phyloP scores from a whole-genome alignment of 1,139 yeast genomes.

The Candida sp. region DNA sequence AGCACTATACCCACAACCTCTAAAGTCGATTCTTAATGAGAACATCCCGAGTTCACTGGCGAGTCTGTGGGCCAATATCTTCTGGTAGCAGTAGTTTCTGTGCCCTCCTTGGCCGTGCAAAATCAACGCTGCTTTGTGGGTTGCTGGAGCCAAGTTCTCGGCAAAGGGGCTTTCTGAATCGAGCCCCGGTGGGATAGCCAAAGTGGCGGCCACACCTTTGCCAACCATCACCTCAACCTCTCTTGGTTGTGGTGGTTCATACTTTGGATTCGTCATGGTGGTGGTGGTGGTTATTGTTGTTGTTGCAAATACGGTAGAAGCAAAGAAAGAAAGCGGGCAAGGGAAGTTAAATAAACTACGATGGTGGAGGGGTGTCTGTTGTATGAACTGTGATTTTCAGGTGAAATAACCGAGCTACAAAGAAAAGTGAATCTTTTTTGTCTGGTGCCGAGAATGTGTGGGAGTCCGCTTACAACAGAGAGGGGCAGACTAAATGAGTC shows the following conservation, averaged over 20 bases:
- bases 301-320: background rate
- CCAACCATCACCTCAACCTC: conserved; percentile 43
- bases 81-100: conserved; percentile 78
- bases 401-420: conserved; percentile 1
- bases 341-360: background rate
- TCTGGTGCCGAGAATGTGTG: background rate
- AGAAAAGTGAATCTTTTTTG: background rate
- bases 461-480: too few species aligned
- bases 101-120: conserved; percentile 89
- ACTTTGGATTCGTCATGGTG: conserved; percentile 7
- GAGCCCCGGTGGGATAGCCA: conserved; percentile 42
- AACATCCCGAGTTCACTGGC: conserved; percentile 64
- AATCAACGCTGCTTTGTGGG: conserved; percentile 43
- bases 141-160: conserved; percentile 38
- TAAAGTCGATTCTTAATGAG: conserved; percentile 78
- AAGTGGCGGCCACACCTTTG: conserved; percentile 41
- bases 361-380: background rate
- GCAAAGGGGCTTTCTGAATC: conserved; percentile 26
- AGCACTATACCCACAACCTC: conserved; percentile 84
- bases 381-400: background rate
- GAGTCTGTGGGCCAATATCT: conserved; percentile 60
- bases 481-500: too few species aligned
- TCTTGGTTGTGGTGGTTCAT: conserved; percentile 22
- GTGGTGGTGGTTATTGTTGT: background rate
- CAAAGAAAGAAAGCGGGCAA: background rate